Conservation (phyloP, 2,329 filamentous ascomycete genomes). For the Ascomycota sp. region DNA sequence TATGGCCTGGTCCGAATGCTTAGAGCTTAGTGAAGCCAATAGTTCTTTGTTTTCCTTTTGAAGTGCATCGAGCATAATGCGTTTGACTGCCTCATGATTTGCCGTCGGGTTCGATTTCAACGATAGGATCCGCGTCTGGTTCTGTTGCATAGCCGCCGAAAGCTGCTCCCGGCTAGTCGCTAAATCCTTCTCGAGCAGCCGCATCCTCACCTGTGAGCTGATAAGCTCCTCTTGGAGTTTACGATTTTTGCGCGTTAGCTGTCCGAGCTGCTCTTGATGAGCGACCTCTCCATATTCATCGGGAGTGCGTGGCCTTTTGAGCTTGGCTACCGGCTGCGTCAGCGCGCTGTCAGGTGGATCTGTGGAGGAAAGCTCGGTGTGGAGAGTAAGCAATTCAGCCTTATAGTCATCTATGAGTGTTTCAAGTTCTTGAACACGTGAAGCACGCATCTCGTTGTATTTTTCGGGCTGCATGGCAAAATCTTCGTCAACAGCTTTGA, state of each 20-base stretch:
- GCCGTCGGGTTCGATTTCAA: slow-evolving; percentile 85
- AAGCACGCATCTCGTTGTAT: slow-evolving; percentile 53
- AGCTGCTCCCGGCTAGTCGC: slow-evolving; percentile 56
- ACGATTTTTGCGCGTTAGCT: slow-evolving; percentile 72
- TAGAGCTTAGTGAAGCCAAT: slow-evolving; percentile 44
- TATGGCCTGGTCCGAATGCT: slow-evolving; percentile 18
- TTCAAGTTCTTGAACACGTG: slow-evolving; percentile 65
- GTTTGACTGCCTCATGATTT: slow-evolving; percentile 66
- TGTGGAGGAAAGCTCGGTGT: slow-evolving; percentile 49
- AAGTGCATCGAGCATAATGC: slow-evolving; percentile 55
- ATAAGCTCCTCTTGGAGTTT: slow-evolving; percentile 62
- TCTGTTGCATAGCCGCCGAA: slow-evolving; percentile 39
- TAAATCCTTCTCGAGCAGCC: slow-evolving; percentile 56
- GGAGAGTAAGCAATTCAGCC: slow-evolving; percentile 52
- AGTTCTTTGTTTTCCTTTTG: slow-evolving; percentile 71
- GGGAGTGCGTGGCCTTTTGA: slow-evolving; percentile 40
- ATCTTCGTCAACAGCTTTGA: slow-evolving; percentile 83
- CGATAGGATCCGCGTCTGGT: slow-evolving; percentile 64
- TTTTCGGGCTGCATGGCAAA: slow-evolving; percentile 64
- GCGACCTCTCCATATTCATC: slow-evolving; percentile 35
- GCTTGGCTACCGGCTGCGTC: slow-evolving; percentile 24
- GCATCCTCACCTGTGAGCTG: slow-evolving; percentile 46
- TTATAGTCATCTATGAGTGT: slow-evolving; percentile 76
- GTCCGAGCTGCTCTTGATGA: slow-evolving; percentile 53
- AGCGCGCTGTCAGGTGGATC: slow-evolving; percentile 24